phyloP scores from a whole-genome alignment of 73 alveolate species.

The Tetrahymena borealis region DNA sequence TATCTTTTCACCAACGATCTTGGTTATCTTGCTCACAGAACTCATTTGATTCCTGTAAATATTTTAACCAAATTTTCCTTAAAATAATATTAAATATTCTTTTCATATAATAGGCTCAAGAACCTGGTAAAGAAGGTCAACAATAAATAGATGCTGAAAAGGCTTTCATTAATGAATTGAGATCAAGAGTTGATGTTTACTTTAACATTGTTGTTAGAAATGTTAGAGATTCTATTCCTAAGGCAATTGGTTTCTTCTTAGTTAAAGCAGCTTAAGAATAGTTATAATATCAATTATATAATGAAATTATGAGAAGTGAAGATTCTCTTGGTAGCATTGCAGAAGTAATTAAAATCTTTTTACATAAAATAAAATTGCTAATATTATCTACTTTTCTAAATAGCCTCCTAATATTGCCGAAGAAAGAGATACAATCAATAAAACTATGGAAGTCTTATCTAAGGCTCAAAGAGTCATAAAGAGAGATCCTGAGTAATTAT shows the following conservation, averaged over 20 bases:
- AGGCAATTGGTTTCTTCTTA: constrained; percentile 64
- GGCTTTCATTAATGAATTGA: constrained; percentile 64
- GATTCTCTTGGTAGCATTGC: constrained; percentile 54
- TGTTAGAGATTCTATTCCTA: constrained; percentile 90
- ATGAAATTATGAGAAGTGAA: constrained; percentile 62
- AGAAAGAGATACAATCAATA: constrained; percentile 70
- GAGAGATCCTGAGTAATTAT: constrained; percentile 79
- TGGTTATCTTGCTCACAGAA: constrained; percentile 74
- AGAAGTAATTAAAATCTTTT: constrained; percentile 43
- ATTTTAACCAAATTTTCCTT: background rate
- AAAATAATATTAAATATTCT: background rate
- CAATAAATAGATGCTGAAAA: constrained; percentile 35
- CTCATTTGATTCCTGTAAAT: constrained; percentile 65
- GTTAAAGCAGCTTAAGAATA: constrained; percentile 46
- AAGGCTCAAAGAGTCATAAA: constrained; percentile 72
- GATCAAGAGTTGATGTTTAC: constrained; percentile 85
- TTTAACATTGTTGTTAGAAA: constrained; percentile 82
- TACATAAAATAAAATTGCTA: too few relatives aligned
- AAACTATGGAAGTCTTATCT: constrained; percentile 52
- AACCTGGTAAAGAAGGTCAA: constrained; percentile 40
- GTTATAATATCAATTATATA: constrained; percentile 45
- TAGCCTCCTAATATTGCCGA: constrained; percentile 73
- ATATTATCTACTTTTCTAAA: constrained; percentile 2
- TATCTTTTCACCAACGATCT: constrained; percentile 89
- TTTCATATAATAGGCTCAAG: background rate